These are phyloP conservation scores for Fraxinus greggii DNA, from an alignment of 305 asterid genomes.

Conservation along the genomic window DNA sequence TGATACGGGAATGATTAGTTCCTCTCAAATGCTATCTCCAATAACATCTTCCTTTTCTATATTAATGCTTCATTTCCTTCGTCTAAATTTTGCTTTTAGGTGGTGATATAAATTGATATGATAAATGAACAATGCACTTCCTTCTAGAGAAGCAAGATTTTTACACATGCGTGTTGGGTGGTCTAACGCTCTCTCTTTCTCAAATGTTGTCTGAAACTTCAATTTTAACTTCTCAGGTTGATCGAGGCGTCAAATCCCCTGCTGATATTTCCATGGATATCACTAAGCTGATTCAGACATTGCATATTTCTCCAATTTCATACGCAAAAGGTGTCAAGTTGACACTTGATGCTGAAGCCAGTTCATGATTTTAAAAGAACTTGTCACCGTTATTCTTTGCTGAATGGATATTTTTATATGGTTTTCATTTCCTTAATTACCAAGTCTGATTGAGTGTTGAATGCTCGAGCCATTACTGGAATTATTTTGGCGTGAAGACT, in stretches of 20 bases:
- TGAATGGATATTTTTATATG: neutral
- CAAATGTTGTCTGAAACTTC: conserved; percentile 11
- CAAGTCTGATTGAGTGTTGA: neutral
- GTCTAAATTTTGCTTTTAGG: neutral
- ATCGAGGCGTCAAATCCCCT: conserved; percentile 90
- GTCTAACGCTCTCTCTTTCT: neutral
- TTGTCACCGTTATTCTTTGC: neutral
- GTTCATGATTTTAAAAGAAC: conserved; percentile 13
- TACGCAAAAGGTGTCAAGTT: conserved; percentile 63
- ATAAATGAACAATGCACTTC: neutral
- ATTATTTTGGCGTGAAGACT: neutral
- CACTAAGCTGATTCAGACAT: conserved; percentile 56
- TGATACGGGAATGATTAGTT: neutral
- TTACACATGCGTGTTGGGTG: neutral
- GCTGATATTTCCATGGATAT: conserved; percentile 88
- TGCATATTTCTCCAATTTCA: conserved; percentile 54
- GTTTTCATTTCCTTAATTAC: neutral
- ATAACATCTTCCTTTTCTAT: conserved; percentile 2
- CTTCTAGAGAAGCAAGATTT: neutral
- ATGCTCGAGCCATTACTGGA: neutral
- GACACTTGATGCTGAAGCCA: conserved; percentile 51
- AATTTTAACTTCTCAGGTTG: conserved; percentile 45
- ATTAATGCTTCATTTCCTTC: neutral
- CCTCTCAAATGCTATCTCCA: neutral
- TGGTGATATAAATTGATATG: neutral